Percentiles rank a stretch among this genome's conserved stretches.
phyloP scores from a whole-genome alignment of 2,329 filamentous ascomycete species.

The Hirsutella rhossiliensis region DNA sequence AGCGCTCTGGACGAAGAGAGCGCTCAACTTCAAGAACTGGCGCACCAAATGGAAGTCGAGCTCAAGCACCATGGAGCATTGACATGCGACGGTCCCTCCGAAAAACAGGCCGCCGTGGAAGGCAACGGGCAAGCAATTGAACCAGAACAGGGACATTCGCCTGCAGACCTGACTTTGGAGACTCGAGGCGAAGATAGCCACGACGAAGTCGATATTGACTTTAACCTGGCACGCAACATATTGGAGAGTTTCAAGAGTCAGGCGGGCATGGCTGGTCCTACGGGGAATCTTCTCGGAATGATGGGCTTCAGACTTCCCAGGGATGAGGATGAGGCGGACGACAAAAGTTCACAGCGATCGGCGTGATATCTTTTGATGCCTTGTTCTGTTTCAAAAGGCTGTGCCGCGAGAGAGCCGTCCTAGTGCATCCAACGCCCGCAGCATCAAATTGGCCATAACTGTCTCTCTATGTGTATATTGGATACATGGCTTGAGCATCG shows the following conservation, averaged over 20 bases:
- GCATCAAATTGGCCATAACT: no score
- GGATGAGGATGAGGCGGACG: slow-evolving; percentile 51
- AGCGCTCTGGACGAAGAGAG: slow-evolving; percentile 32
- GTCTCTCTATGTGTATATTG: no score
- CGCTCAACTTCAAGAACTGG: slow-evolving; percentile 51
- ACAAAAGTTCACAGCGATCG: slow-evolving; percentile 4
- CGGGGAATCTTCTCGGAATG: slow-evolving; percentile 74
- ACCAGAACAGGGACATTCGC: slow-evolving; percentile 13
- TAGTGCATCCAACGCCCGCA: no score
- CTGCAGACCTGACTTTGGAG: slow-evolving; percentile 12
- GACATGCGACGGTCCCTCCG: slow-evolving; percentile 30
- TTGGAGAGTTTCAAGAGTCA: slow-evolving; percentile 90
- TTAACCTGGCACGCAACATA: slow-evolving; percentile 80
- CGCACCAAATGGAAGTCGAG: slow-evolving; percentile 61
- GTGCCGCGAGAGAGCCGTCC: no score
- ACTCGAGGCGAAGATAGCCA: slow-evolving; percentile 38
- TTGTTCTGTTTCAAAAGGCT: no score
- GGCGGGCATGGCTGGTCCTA: slow-evolving; percentile 72
- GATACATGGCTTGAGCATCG: no score
- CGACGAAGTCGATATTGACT: slow-evolving; percentile 64
- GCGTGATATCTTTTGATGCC: neutral
- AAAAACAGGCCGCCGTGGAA: slow-evolving; percentile 8
- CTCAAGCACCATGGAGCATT: slow-evolving; percentile 22
- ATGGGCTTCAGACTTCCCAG: slow-evolving; percentile 75
- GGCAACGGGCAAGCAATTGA: slow-evolving; percentile 7